These are phyloP conservation scores for Suhomyces sp. DNA, from an alignment of 805 yeast species.

Conservation along the genomic window DNA sequence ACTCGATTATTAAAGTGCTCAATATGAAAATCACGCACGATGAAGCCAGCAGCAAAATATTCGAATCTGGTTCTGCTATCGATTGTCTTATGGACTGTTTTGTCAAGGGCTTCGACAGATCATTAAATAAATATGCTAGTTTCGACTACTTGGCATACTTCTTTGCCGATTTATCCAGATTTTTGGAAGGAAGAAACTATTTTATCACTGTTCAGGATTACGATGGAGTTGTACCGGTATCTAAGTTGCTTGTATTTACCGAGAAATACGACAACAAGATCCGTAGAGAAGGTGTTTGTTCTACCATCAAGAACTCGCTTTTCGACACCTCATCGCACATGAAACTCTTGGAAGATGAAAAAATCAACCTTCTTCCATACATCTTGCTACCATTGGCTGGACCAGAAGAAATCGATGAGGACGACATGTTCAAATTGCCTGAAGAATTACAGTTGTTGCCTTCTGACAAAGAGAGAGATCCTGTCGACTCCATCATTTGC, in stretches of 20 bases:
- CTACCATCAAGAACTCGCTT: conserved; percentile 84
- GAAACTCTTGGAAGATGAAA: conserved; percentile 54
- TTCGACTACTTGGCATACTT: conserved; percentile 83
- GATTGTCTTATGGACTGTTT: conserved; percentile 87
- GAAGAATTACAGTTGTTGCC: conserved; percentile 81
- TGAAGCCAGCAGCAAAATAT: conserved; percentile 43
- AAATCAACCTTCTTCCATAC: conserved; percentile 75
- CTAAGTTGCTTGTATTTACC: conserved; percentile 80
- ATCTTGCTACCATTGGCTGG: conserved; percentile 77
- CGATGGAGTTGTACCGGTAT: conserved; percentile 73
- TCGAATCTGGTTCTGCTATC: conserved; percentile 56
- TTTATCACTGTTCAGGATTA: conserved; percentile 70
- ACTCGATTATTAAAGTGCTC: conserved; percentile 55
- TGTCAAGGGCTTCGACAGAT: conserved; percentile 76
- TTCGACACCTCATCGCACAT: conserved; percentile 75
- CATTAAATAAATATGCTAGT: conserved; percentile 67
- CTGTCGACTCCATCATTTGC: conserved; percentile 58
- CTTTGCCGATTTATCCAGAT: conserved; percentile 87
- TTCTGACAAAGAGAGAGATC: conserved; percentile 74
- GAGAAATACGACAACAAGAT: conserved; percentile 72
- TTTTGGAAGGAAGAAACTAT: conserved; percentile 68
- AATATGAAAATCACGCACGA: conserved; percentile 28
- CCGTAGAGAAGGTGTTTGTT: conserved; percentile 89
- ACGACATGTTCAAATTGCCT: conserved; percentile 84
- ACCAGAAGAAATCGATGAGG: conserved; percentile 73